A percentile compares a stretch with the other conserved stretches of the same genome.
Conservation (phyloP, 2,329 filamentous ascomycete genomes). For the Epichloe festucae region DNA sequence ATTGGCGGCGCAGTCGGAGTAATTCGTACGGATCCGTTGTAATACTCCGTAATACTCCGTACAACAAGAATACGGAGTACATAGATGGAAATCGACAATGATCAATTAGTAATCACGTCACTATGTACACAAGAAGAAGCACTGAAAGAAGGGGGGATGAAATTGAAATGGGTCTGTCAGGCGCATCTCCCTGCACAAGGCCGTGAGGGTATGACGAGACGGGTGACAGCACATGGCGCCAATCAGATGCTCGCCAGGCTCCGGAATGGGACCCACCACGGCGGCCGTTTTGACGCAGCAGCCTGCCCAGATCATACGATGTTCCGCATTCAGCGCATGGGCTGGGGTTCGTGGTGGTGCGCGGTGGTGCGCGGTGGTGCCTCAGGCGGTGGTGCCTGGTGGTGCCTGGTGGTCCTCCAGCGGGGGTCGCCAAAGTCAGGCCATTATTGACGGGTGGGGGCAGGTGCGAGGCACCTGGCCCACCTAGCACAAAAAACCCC, state of each 20-base stretch:
- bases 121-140: no score
- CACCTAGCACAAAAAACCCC: no score
- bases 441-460: constrained; percentile 4
- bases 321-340: constrained; percentile 8
- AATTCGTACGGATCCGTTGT: no score
- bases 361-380: neutral
- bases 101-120: no score
- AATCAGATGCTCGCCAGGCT: neutral
- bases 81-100: no score
- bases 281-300: constrained; percentile 1
- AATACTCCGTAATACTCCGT: no score
- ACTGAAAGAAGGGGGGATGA: no score
- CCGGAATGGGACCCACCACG: constrained; percentile 1
- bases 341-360: neutral
- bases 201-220: neutral
- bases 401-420: neutral
- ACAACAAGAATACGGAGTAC: no score
- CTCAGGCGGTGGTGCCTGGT: no score
- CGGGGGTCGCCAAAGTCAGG: constrained; percentile 7
- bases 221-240: neutral
- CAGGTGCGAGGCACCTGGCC: no score
- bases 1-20: neutral
- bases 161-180: neutral
- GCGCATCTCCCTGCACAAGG: no score
- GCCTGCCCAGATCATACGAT: constrained; percentile 7